phyloP scores from a whole-genome alignment of 2,329 filamentous ascomycete species.

The Aspergillus oerlinghausenensis region DNA sequence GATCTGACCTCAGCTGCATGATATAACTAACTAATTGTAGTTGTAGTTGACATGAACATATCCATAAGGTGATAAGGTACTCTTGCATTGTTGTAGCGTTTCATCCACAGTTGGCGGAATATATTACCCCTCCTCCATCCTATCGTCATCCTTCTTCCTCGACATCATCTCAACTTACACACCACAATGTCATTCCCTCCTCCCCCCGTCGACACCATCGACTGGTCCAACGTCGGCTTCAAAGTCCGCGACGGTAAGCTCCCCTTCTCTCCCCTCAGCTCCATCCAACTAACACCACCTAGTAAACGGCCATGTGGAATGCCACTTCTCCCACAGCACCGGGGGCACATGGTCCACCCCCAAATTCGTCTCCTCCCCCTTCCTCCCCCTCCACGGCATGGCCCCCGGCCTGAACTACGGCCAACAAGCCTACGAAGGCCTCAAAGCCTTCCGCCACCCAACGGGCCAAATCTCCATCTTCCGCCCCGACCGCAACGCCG shows the following conservation, averaged over 20 bases:
- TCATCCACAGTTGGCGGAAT: too few relatives aligned
- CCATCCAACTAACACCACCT: constrained; percentile 29
- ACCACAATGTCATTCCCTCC: constrained; percentile 24
- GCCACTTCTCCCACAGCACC: constrained; percentile 69
- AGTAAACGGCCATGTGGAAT: constrained; percentile 93
- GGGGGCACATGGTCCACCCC: constrained; percentile 71
- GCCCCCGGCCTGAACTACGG: constrained; percentile 93
- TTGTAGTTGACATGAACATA: too few relatives aligned
- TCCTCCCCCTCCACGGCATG: constrained; percentile 89
- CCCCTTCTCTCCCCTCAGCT: background rate
- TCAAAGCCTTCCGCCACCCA: constrained; percentile 81
- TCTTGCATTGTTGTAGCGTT: background rate
- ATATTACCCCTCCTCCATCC: background rate
- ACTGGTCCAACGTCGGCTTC: constrained; percentile 94
- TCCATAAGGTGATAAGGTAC: too few relatives aligned
- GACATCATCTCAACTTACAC: background rate
- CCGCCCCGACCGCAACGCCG: constrained; percentile 78
- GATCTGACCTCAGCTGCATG: background rate
- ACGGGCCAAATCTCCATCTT: constrained; percentile 74
- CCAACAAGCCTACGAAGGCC: constrained; percentile 96
- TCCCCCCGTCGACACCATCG: constrained; percentile 38
- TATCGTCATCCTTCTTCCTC: too few relatives aligned
- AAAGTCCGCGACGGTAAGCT: constrained; percentile 75
- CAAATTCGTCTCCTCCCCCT: constrained; percentile 75
- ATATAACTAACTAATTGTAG: too few relatives aligned